Evolutionary conservation across 495 filamentous ascomycete genomes (phyloP), one percentile per base, ranked within the genome.

Genomic region (Penicillium odoratum): DNA sequence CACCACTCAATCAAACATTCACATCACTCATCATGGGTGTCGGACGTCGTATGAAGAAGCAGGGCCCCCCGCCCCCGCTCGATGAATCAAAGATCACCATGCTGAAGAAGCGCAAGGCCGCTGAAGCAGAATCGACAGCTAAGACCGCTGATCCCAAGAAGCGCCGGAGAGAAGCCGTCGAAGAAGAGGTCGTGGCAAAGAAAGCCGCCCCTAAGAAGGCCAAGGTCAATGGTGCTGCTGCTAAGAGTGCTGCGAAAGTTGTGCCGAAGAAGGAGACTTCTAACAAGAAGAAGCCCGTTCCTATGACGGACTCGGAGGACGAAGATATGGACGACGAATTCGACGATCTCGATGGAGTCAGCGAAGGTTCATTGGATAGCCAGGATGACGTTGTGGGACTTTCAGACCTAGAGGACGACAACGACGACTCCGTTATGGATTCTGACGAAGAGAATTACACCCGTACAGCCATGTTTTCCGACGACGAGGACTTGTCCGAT

Each of bases 41-140:
- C 56, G 89, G 91, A 60, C 90, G 92, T 65, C 92, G 94, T 60
- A 93, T 97, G 88, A 87, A 89, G 70, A 97, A 98, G 76, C 94
- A 98, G 79, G 95, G 91, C 36, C 83, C 89, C 58, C 95, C 95
- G 31, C 82, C 85, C 56, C 81, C 86, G 30, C 83, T 97, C 56
- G 88, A 93, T 63, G 92, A 96, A 71, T 85, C 83, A 28, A 88
- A 88, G 64, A 85, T 89, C 58, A 81, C 86, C 33, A 85, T 85
- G 51, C 69, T 87, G 55, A 90, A 81, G 66, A 88, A 96, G 80
- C 80, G 90, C 68, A 95, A 96, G 74, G 84, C 82, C 40, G 83
- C 78, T 29, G 75, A 84, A 34, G 74, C 78, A 64, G 75, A 78
- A 50, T 57, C 71, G 18, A 48, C 61, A 13, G 16, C 64, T 30